These are phyloP conservation scores for Dactylella cylindrospora DNA, from an alignment of 2,329 filamentous ascomycete species.

Conservation along the genomic window DNA sequence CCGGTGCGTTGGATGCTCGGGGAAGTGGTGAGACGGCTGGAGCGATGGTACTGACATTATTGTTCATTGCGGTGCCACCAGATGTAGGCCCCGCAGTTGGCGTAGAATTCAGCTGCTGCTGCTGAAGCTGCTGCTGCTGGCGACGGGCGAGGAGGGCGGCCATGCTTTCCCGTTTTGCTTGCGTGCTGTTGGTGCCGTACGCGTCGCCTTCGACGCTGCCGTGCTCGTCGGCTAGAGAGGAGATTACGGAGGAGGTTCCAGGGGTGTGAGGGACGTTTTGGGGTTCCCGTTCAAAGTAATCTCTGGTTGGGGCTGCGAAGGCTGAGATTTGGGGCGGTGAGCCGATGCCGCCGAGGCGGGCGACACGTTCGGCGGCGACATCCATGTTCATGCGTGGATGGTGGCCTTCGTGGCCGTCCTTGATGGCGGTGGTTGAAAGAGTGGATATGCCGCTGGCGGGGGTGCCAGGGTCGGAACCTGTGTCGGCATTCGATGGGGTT, in stretches of 20 bases:
- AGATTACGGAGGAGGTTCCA: constrained; percentile 33
- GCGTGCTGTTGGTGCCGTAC: constrained; percentile 34
- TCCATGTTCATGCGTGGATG: constrained; percentile 44
- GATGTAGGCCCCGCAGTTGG: not conserved
- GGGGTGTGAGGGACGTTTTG: constrained; percentile 27
- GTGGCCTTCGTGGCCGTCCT: constrained; percentile 48
- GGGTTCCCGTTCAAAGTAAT: constrained; percentile 33
- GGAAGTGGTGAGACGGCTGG: constrained; percentile 40
- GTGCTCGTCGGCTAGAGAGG: constrained; percentile 41
- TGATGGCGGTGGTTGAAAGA: constrained; percentile 48
- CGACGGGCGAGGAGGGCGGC: constrained; percentile 30
- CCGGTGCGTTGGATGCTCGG: constrained; percentile 27
- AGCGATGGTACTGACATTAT: constrained; percentile 41
- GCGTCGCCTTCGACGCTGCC: constrained; percentile 35
- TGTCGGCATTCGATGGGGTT: constrained; percentile 12
- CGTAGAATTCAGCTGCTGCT: constrained; percentile 11
- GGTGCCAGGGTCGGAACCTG: constrained; percentile 45
- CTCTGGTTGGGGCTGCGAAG: constrained; percentile 17
- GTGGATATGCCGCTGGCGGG: constrained; percentile 49
- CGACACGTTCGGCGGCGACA: constrained; percentile 46
- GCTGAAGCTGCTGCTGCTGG: constrained; percentile 21
- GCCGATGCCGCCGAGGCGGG: constrained; percentile 44
- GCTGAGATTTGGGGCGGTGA: constrained; percentile 13
- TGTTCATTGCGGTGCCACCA: constrained; percentile 1
- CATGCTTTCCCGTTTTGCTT: constrained; percentile 43